phyloP scores from a whole-genome alignment of 2,329 filamentous ascomycete species.

The Bisporella sp. region DNA sequence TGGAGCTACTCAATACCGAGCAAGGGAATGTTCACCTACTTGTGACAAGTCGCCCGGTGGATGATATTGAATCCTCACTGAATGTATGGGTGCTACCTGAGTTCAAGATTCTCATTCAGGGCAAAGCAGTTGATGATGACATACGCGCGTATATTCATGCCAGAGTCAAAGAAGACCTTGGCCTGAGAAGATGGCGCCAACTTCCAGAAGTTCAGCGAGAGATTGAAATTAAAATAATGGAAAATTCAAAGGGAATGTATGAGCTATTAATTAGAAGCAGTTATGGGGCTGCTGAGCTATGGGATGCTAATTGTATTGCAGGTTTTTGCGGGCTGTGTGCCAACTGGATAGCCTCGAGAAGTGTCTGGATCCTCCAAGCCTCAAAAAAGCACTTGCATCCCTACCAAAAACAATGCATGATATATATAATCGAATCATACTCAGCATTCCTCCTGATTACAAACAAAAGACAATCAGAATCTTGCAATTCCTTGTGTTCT shows the following conservation, averaged over 20 bases:
- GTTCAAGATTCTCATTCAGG: slow-evolving; percentile 17
- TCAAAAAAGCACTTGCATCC: too few relatives aligned
- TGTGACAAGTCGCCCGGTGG: slow-evolving; percentile 18
- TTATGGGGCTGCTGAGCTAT: too few relatives aligned
- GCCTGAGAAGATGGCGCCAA: slow-evolving; percentile 18
- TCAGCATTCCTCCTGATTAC: not conserved
- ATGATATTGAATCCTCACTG: slow-evolving; percentile 18
- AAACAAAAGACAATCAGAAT: not conserved
- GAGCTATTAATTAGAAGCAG: too few relatives aligned
- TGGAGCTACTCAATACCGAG: too few relatives aligned
- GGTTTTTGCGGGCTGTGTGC: too few relatives aligned
- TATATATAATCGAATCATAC: not conserved
- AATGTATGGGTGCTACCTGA: slow-evolving; percentile 5
- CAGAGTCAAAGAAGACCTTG: slow-evolving; percentile 12
- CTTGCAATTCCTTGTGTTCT: not conserved
- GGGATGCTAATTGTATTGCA: too few relatives aligned
- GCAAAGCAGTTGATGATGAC: slow-evolving; percentile 15
- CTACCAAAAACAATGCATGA: not conserved
- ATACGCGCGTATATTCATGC: slow-evolving; percentile 20
- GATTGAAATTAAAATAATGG: slow-evolving; percentile 16
- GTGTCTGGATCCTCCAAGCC: too few relatives aligned
- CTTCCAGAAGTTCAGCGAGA: slow-evolving; percentile 14
- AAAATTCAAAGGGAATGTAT: slow-evolving; percentile 25
- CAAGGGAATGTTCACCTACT: slow-evolving; percentile 9
- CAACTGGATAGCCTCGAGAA: too few relatives aligned